These are phyloP conservation scores for Lablab purpureus DNA, from an alignment of 306 rosid genomes.

Conservation along the genomic window DNA sequence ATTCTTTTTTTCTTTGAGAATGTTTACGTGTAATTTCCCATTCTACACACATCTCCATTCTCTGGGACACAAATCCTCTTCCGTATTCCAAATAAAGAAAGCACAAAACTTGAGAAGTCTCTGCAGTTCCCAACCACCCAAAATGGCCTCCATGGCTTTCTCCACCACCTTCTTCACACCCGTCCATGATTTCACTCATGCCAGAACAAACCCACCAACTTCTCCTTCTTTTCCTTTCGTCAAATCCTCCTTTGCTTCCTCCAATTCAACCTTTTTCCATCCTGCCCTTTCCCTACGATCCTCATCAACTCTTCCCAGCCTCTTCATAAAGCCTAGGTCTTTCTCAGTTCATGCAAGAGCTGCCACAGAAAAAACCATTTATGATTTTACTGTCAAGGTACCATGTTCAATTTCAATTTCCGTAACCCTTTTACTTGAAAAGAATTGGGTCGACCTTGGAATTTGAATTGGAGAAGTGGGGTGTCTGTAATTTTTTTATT, in stretches of 20 bases:
- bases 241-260: conserved; percentile 66
- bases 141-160: conserved; percentile 69
- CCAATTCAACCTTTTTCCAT: conserved; percentile 64
- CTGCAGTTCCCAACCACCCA: conserved; percentile 12
- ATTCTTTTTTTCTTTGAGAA: neutral
- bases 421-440: neutral
- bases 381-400: conserved; percentile 93
- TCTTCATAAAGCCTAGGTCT: conserved; percentile 53
- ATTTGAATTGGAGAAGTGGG: conserved; percentile 18
- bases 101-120: neutral
- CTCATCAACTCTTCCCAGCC: conserved; percentile 48
- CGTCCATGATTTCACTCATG: conserved; percentile 37
- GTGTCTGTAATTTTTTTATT: neutral
- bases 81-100: neutral
- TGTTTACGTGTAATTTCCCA: neutral
- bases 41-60: neutral
- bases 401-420: conserved; percentile 11
- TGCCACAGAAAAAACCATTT: conserved; percentile 74
- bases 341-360: conserved; percentile 75
- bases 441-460: conserved; percentile 11
- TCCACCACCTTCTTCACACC: conserved; percentile 58
- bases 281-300: conserved; percentile 49
- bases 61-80: neutral
- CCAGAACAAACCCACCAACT: conserved; percentile 41
- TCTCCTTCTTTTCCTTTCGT: conserved; percentile 48